Evolutionary conservation across 805 yeast species (phyloP).

Genomic region (Trichomonascus vanleenenianus): DNA sequence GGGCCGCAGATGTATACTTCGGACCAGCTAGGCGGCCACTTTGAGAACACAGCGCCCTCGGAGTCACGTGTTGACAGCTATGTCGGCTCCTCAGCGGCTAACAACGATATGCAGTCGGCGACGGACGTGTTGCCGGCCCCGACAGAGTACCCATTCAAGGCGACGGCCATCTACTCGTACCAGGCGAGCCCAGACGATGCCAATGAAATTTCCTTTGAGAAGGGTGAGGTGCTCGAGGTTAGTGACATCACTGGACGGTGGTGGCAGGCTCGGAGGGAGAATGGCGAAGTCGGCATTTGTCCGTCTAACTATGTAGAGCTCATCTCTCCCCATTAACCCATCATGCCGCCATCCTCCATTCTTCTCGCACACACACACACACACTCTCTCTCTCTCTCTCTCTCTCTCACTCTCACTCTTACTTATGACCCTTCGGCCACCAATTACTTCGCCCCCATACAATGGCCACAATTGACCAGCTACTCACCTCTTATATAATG

Average conservation of each 20-base stretch:
- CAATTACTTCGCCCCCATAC: too few species aligned
- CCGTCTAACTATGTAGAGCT: slow-evolving; percentile 90
- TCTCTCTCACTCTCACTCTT: too few species aligned
- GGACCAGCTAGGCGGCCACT: slow-evolving; percentile 32
- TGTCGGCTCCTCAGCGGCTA: too few species aligned
- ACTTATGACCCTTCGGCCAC: too few species aligned
- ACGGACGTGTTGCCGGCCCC: slow-evolving; percentile 18
- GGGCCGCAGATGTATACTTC: slow-evolving; percentile 25
- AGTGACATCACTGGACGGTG: slow-evolving; percentile 93
- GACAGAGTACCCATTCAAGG: slow-evolving; percentile 68
- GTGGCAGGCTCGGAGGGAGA: slow-evolving; percentile 93
- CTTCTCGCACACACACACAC: too few species aligned
- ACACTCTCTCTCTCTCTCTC: too few species aligned
- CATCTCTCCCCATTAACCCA: too few species aligned
- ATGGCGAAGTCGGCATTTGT: slow-evolving; percentile 92
- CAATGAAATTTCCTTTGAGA: slow-evolving; percentile 82
- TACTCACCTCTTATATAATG: too few species aligned
- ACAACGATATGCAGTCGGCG: background rate
- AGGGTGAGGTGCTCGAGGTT: slow-evolving; percentile 87
- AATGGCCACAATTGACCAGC: too few species aligned
- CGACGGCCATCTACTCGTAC: slow-evolving; percentile 79
- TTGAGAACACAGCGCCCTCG: slow-evolving; percentile 26
- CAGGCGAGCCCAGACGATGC: slow-evolving; percentile 88
- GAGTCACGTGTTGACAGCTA: background rate
- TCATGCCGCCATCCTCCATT: too few species aligned